Conservation (phyloP, 768 basidiomycete species). For the Symmetrospora coprosmae region DNA sequence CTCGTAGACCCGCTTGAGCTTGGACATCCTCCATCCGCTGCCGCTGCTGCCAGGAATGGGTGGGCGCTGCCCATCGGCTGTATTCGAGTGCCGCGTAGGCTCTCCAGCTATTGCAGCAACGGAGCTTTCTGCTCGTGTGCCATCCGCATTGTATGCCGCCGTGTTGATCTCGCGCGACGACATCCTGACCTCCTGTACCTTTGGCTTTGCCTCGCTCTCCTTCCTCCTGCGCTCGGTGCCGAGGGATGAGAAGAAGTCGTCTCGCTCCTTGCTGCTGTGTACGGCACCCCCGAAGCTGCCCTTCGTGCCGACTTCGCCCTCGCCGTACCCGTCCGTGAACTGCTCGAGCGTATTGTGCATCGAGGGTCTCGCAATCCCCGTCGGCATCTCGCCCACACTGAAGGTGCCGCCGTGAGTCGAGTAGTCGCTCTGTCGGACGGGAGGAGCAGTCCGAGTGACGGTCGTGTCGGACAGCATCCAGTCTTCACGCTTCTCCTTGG, state of each 20-base stretch:
- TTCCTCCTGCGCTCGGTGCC: slow-evolving; percentile 63
- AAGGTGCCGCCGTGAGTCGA: slow-evolving; percentile 23
- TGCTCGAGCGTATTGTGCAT: slow-evolving; percentile 24
- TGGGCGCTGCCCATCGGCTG: slow-evolving; percentile 21
- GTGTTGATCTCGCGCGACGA: slow-evolving; percentile 38
- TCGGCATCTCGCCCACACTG: slow-evolving; percentile 19
- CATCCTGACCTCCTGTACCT: slow-evolving; percentile 47
- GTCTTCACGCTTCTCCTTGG: slow-evolving; percentile 51
- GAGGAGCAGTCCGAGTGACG: slow-evolving; percentile 30
- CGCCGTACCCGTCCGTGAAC: slow-evolving; percentile 37
- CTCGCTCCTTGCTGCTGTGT: no score
- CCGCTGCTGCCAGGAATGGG: slow-evolving; percentile 74
- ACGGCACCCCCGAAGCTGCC: slow-evolving; percentile 20
- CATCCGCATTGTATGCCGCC: slow-evolving; percentile 41
- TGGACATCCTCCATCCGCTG: slow-evolving; percentile 96
- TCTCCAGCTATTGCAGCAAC: slow-evolving; percentile 50
- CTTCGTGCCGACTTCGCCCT: slow-evolving; percentile 28
- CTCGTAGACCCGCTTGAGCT: slow-evolving; percentile 75
- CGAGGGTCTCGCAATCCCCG: slow-evolving; percentile 23
- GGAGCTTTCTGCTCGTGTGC: slow-evolving; percentile 38
- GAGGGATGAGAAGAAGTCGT: slow-evolving; percentile 83
- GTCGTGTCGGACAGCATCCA: slow-evolving; percentile 60
- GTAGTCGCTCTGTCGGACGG: slow-evolving; percentile 9
- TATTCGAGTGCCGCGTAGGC: slow-evolving; percentile 48
- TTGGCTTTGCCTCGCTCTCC: slow-evolving; percentile 38